Conservation (phyloP, 106 monocot species). For the Vanilla planifolia region DNA sequence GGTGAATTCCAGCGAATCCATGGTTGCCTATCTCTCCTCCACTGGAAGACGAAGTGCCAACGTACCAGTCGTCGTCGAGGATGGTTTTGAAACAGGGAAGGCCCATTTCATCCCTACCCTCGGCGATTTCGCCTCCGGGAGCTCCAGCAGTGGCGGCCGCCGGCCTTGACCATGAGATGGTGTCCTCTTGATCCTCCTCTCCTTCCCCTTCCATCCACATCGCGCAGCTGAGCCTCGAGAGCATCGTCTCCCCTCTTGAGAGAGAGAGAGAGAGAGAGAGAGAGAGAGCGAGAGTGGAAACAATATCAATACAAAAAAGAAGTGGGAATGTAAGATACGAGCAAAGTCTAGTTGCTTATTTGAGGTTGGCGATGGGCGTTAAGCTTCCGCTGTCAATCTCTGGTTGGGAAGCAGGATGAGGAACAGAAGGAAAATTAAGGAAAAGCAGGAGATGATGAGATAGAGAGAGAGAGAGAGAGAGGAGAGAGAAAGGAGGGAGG, state of each 20-base stretch:
- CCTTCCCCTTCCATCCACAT: conserved; percentile 6
- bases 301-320: not conserved
- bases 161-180: not conserved
- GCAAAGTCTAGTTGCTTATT: not conserved
- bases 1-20: conserved; percentile 1
- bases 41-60: not conserved
- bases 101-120: not conserved
- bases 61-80: conserved; percentile 11
- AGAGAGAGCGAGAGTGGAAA: not conserved
- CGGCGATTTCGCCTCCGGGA: not conserved
- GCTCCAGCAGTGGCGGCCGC: not conserved
- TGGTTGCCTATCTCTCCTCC: too few relatives aligned
- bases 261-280: not conserved
- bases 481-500: not conserved
- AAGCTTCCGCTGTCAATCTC: not conserved
- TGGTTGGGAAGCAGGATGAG: not conserved
- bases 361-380: not conserved
- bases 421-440: not conserved
- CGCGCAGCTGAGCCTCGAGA: conserved; percentile 6
- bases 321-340: too few relatives aligned
- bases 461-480: conserved; percentile 5
- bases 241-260: not conserved
- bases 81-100: conserved; percentile 5
- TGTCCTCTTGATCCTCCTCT: conserved; percentile 6
- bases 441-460: not conserved